Percentiles rank a stretch among this genome's conserved stretches.
phyloP scores from a whole-genome alignment of 129 eudicot genomes.

The Helianthus tuberosus region DNA sequence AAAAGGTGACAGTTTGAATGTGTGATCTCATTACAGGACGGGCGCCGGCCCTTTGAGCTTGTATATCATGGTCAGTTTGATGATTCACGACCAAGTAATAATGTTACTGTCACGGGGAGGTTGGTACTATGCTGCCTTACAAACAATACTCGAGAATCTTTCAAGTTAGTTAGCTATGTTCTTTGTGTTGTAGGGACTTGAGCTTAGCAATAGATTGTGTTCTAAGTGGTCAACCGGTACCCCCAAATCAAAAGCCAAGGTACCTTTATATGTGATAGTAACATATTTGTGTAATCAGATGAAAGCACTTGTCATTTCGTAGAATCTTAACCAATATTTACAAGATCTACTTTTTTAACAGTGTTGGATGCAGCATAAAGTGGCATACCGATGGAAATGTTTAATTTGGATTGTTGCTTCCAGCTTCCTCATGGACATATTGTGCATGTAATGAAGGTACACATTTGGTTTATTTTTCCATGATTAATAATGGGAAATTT shows the following conservation, averaged over 20 bases:
- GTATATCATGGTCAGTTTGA: constrained; percentile 99
- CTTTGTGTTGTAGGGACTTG: constrained; percentile 67
- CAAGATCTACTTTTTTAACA: constrained; percentile 11
- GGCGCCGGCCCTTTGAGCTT: constrained; percentile 93
- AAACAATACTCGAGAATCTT: not conserved
- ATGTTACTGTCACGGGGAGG: constrained; percentile 84
- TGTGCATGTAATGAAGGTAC: constrained; percentile 32
- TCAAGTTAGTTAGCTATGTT: constrained; percentile 8
- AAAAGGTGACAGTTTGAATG: not conserved
- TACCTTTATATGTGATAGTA: constrained; percentile 24
- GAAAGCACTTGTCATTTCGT: not conserved
- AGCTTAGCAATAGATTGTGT: constrained; percentile 81
- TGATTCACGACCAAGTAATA: constrained; percentile 93
- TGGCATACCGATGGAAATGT: constrained; percentile 69
- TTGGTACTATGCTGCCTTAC: constrained; percentile 30
- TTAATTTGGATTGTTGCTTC: constrained; percentile 31
- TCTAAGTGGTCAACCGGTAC: constrained; percentile 79
- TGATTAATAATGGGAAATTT: not conserved
- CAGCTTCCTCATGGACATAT: constrained; percentile 12
- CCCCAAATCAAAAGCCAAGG: constrained; percentile 88
- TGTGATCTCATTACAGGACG: constrained; percentile 65
- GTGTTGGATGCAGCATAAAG: constrained; percentile 98
- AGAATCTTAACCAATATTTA: constrained; percentile 13
- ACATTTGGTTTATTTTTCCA: not conserved
- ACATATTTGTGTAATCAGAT: not conserved